These are phyloP conservation scores for Chaetomium sp. DNA, from an alignment of 2,329 filamentous ascomycete species.

Conservation along the genomic window DNA sequence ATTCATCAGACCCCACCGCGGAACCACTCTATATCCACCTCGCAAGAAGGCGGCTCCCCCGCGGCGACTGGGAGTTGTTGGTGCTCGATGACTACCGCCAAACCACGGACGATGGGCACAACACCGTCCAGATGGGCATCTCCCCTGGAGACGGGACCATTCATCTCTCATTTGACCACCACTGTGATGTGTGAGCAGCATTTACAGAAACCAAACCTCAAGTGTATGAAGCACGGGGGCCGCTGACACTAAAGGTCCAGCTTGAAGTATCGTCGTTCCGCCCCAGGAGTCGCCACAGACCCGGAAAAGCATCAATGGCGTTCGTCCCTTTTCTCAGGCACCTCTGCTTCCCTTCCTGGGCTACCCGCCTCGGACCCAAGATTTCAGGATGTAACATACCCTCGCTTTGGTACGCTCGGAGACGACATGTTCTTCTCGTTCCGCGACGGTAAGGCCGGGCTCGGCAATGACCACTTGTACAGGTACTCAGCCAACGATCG, in stretches of 20 bases:
- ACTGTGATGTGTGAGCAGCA: slow-evolving; percentile 31
- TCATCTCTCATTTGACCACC: slow-evolving; percentile 47
- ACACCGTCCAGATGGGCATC: slow-evolving; percentile 46
- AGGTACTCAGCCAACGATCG: slow-evolving; percentile 34
- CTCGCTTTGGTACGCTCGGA: slow-evolving; percentile 38
- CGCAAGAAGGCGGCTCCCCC: slow-evolving; percentile 37
- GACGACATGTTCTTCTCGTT: slow-evolving; percentile 41
- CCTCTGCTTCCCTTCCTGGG: slow-evolving; percentile 32
- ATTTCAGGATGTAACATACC: slow-evolving; percentile 41
- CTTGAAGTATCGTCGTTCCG: slow-evolving; percentile 35
- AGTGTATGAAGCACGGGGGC: slow-evolving; percentile 13
- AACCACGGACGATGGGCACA: slow-evolving; percentile 45
- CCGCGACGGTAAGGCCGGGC: slow-evolving; percentile 44
- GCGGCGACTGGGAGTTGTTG: slow-evolving; percentile 38
- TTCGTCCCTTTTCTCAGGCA: slow-evolving; percentile 32
- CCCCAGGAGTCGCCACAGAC: slow-evolving; percentile 27
- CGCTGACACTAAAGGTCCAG: neutral
- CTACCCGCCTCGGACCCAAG: slow-evolving; percentile 25
- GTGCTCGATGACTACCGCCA: slow-evolving; percentile 45
- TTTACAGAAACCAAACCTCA: neutral
- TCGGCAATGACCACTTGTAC: slow-evolving; percentile 43
- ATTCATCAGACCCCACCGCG: slow-evolving; percentile 6
- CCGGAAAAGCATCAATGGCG: slow-evolving; percentile 30
- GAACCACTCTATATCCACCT: slow-evolving; percentile 40
- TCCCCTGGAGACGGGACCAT: slow-evolving; percentile 46